These are phyloP conservation scores for Simmondsia chinensis DNA, from an alignment of 148 eudicot species.

Conservation along the genomic window DNA sequence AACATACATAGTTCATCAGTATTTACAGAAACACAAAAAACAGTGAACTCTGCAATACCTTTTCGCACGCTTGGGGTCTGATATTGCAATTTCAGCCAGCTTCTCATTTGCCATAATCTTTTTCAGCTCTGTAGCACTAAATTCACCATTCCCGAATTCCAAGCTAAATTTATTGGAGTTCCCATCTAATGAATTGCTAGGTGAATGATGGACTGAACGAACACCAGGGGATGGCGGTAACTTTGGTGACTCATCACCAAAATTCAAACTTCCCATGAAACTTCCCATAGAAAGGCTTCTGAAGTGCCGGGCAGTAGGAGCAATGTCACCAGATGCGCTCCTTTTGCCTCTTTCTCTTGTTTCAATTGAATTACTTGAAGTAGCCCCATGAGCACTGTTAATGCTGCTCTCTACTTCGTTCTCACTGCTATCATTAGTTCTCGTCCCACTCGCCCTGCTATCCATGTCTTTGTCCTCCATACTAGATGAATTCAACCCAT, in stretches of 20 bases:
- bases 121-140: conserved; percentile 31
- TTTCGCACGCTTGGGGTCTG: conserved; percentile 48
- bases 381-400: conserved; percentile 10
- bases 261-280: conserved; percentile 35
- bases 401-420: conserved; percentile 38
- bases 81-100: conserved; percentile 38
- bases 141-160: conserved; percentile 38
- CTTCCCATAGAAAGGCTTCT: conserved; percentile 50
- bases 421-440: conserved; percentile 39
- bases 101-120: conserved; percentile 48
- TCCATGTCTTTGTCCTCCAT: conserved; percentile 34
- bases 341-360: conserved; percentile 19
- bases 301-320: conserved; percentile 20
- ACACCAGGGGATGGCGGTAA: conserved; percentile 21
- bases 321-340: conserved; percentile 20
- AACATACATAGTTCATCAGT: too few relatives aligned
- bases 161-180: conserved; percentile 17
- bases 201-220: conserved; percentile 29
- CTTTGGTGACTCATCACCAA: conserved; percentile 25
- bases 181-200: conserved; percentile 23
- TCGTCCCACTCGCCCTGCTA: conserved; percentile 34
- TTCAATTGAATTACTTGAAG: conserved; percentile 7
- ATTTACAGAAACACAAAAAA: too few relatives aligned
- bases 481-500: conserved; percentile 28
- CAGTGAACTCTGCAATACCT: conserved; percentile 16